Conservation (phyloP, 805 yeast species). For the Myxozyma vanderwaltii region DNA sequence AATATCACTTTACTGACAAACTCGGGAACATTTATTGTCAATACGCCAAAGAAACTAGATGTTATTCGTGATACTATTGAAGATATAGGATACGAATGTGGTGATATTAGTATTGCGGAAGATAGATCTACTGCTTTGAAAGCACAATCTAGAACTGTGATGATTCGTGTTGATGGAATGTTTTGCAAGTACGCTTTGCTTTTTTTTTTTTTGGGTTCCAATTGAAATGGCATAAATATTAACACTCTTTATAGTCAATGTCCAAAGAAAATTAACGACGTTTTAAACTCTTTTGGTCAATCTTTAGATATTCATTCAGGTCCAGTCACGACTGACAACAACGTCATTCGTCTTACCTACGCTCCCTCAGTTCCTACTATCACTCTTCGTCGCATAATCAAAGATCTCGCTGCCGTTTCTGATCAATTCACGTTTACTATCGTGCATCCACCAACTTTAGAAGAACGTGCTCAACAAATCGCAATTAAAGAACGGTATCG, state of each 20-base stretch:
- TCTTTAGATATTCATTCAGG: slow-evolving; percentile 57
- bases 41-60: slow-evolving; percentile 44
- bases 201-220: background rate
- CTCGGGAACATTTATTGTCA: slow-evolving; percentile 60
- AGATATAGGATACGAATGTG: slow-evolving; percentile 68
- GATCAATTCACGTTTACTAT: slow-evolving; percentile 55
- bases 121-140: slow-evolving; percentile 53
- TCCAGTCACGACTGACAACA: slow-evolving; percentile 56
- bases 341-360: slow-evolving; percentile 65
- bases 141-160: slow-evolving; percentile 57
- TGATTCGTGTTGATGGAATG: slow-evolving; percentile 64
- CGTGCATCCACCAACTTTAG: slow-evolving; percentile 58
- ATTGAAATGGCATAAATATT: too few species aligned
- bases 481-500: slow-evolving; percentile 52
- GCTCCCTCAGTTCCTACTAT: slow-evolving; percentile 57
- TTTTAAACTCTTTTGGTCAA: slow-evolving; percentile 56
- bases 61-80: slow-evolving; percentile 56
- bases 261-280: slow-evolving; percentile 57
- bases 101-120: slow-evolving; percentile 48
- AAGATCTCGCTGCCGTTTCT: slow-evolving; percentile 51
- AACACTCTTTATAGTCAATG: slow-evolving; percentile 48
- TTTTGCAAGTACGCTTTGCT: slow-evolving; percentile 51
- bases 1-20: slow-evolving; percentile 62
- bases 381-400: slow-evolving; percentile 58
- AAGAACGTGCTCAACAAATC: slow-evolving; percentile 59